Conservation (phyloP, 345 rosid species). For the Melastoma malabathricum region DNA sequence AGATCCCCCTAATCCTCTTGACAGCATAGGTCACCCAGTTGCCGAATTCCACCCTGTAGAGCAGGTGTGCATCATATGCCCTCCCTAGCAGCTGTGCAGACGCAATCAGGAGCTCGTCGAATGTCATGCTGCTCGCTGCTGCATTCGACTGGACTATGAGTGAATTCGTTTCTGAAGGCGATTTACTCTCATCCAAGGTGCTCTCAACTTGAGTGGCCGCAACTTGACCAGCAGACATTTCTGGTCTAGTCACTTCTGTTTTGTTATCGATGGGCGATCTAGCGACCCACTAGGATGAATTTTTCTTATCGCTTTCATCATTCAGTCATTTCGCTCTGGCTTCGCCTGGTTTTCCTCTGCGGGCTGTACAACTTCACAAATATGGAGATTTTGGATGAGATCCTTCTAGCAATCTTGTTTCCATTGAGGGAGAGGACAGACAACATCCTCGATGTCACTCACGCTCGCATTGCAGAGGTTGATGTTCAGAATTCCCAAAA, state of each 20-base stretch:
- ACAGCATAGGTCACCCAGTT: constrained; percentile 29
- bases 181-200: constrained; percentile 14
- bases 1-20: constrained; percentile 44
- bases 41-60: constrained; percentile 33
- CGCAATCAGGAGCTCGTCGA: constrained; percentile 44
- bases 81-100: constrained; percentile 51
- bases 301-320: constrained; percentile 12
- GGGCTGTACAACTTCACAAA: constrained; percentile 9
- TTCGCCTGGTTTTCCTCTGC: constrained; percentile 11
- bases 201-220: too few species aligned
- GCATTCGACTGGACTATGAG: constrained; percentile 37
- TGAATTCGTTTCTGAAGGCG: constrained; percentile 16
- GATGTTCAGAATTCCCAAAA: constrained; percentile 31
- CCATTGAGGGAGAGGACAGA: constrained; percentile 12
- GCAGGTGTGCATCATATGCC: constrained; percentile 37
- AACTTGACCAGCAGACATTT: constrained; percentile 19
- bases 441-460: constrained; percentile 23
- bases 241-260: not conserved
- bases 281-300: constrained; percentile 5
- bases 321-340: not conserved
- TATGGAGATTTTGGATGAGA: constrained; percentile 16
- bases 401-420: constrained; percentile 13
- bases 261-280: not conserved
- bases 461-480: constrained; percentile 20
- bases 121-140: constrained; percentile 21